A percentile compares a stretch with the other conserved stretches of the same genome.
Conservation (phyloP, 129 eudicot species). For the Kitagawia praeruptora region DNA sequence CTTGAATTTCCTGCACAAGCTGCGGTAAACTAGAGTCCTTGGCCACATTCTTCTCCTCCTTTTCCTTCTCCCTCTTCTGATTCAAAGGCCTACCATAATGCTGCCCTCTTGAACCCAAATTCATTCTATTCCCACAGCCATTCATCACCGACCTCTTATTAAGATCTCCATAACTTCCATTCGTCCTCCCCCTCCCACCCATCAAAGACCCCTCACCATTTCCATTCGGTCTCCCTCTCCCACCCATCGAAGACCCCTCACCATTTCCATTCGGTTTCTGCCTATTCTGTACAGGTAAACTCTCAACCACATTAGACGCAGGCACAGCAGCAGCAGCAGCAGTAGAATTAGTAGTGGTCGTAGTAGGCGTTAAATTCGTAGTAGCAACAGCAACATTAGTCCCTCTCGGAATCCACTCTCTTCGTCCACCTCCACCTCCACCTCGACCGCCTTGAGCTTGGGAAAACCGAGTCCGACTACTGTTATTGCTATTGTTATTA, state of each 20-base stretch:
- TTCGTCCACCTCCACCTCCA: slow-evolving; percentile 32
- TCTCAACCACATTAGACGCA: background rate
- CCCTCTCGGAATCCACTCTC: slow-evolving; percentile 76
- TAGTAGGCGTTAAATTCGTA: slow-evolving; percentile 8
- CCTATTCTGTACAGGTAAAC: background rate
- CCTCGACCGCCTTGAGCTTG: slow-evolving; percentile 6
- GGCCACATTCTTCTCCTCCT: slow-evolving; percentile 26
- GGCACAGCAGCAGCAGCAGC: background rate
- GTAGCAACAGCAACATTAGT: slow-evolving; percentile 14
- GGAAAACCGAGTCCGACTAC: slow-evolving; percentile 29
- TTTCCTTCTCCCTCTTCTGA: slow-evolving; percentile 36
- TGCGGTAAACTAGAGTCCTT: slow-evolving; percentile 48
- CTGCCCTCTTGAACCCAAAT: slow-evolving; percentile 30
- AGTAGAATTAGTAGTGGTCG: background rate
- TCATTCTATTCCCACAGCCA: slow-evolving; percentile 17
- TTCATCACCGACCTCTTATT: slow-evolving; percentile 22
- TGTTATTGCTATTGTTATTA: slow-evolving; percentile 25
- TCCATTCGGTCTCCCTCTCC: slow-evolving; percentile 2
- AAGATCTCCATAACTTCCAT: slow-evolving; percentile 22
- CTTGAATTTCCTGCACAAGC: slow-evolving; percentile 89
- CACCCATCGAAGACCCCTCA: slow-evolving; percentile 4
- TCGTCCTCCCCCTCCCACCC: slow-evolving; percentile 10
- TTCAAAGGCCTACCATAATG: slow-evolving; percentile 22
- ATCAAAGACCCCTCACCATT: background rate
- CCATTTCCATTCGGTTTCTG: background rate